Base-by-base conservation (phyloP, 805 yeast genomes). In the Ogataea trehaloabstinens region DNA sequence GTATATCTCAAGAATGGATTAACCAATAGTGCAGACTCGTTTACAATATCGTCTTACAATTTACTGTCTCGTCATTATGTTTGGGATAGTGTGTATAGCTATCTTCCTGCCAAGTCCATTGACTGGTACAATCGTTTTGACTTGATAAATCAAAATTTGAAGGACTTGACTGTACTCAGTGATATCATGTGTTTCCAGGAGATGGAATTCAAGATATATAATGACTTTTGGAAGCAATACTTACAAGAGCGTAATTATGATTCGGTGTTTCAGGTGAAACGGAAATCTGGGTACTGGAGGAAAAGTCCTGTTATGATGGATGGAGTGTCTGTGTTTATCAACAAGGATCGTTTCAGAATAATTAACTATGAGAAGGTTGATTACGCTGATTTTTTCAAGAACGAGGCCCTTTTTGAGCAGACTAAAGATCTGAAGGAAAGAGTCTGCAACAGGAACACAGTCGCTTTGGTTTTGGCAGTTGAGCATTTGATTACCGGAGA, bases 251-350 rank as follows among this genome's bases (percentile, higher is more conserved):
- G 38, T 4, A 67, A 71, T n/a, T 79, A 68, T 51, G 69, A 66
- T 2, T 70, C 80, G 2, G 49, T 64, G 8, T 78, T 69, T 48
- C 66, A 71, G 17, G 63, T 68, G 31, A 80, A 80, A 53, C 68
- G 72, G 4, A 66, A 66, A 13, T 82, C 85, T 0, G 46, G 42
- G 2, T 78, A 78, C 50, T 79, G 85, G 85, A 58, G 62, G 13
- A 62, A 63, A 34, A 62, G 66, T 4, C 47, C 59, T 3, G 68
- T 68, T 30, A 67, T 65, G 48, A 70, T 79, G 68, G 85, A 80
- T 54, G 85, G 85, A 6, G 81, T 78, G 7, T 73, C 80, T 0
- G 64, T 79, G 3, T 76, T 77, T 49, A 70, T 70, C 39, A 75
- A 78, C 43, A 46, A 52, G n/a, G 55, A 62, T 13, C 70, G 72